These are phyloP conservation scores for Sporothrix pallida DNA, from an alignment of 2,329 filamentous ascomycete genomes.

Conservation along the genomic window DNA sequence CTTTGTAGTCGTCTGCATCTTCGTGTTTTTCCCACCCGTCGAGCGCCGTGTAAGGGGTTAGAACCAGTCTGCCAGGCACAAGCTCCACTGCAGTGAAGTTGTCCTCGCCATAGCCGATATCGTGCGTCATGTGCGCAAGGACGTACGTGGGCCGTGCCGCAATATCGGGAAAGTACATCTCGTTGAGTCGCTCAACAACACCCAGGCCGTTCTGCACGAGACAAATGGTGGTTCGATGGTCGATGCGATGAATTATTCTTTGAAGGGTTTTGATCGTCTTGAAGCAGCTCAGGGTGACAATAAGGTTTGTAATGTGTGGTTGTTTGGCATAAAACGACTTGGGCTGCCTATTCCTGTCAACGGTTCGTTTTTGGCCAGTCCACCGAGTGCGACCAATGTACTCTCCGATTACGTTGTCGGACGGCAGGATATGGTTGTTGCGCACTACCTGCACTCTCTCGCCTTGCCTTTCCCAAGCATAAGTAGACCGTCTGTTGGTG, in stretches of 20 bases:
- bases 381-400: slow-evolving; percentile 31
- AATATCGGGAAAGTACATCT: slow-evolving; percentile 70
- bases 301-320: slow-evolving; percentile 41
- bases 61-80: slow-evolving; percentile 44
- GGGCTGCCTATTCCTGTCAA: neutral
- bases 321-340: neutral
- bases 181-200: slow-evolving; percentile 77
- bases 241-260: slow-evolving; percentile 43
- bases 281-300: slow-evolving; percentile 44
- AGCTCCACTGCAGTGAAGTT: slow-evolving; percentile 42
- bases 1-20: neutral
- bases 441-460: slow-evolving; percentile 37
- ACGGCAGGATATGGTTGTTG: neutral
- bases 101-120: slow-evolving; percentile 46
- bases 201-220: slow-evolving; percentile 66
- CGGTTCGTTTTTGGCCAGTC: neutral
- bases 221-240: slow-evolving; percentile 45
- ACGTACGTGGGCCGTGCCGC: slow-evolving; percentile 74
- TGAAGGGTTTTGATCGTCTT: slow-evolving; percentile 40
- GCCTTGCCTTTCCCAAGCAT: slow-evolving; percentile 41
- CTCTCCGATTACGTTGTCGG: slow-evolving; percentile 39
- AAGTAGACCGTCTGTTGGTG: slow-evolving; percentile 11
- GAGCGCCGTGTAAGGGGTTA: slow-evolving; percentile 42
- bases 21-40: neutral
- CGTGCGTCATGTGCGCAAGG: slow-evolving; percentile 65